A percentile compares a stretch with the other conserved stretches of the same genome.
Evolutionary conservation across 2,329 filamentous ascomycete genomes (phyloP).

Genomic region (Sporothrix brasiliensis): DNA sequence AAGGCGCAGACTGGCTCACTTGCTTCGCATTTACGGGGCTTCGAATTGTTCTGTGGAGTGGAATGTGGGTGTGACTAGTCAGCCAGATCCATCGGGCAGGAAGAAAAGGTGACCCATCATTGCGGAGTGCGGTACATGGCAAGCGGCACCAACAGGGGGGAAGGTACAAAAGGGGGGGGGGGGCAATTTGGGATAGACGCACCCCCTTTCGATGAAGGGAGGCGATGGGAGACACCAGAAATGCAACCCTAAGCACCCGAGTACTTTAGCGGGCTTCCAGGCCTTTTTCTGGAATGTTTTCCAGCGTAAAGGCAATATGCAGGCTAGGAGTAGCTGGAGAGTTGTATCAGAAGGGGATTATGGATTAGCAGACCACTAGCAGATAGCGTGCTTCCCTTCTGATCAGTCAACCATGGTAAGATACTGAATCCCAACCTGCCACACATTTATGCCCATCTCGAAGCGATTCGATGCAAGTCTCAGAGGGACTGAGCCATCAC

Average conservation of each 20-base stretch:
- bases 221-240: conserved; percentile 1
- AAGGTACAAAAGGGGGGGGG: neutral
- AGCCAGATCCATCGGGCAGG: conserved; percentile 28
- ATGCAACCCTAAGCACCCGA: neutral
- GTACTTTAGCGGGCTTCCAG: neutral
- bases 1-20: conserved; percentile 4
- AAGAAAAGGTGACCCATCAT: conserved; percentile 28
- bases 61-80: neutral
- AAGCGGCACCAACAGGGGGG: conserved; percentile 5
- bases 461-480: neutral
- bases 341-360: neutral
- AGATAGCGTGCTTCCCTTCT: no score
- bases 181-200: conserved; percentile 13
- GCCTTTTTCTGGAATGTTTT: neutral
- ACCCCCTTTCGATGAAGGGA: neutral
- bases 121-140: conserved; percentile 27
- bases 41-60: conserved; percentile 25
- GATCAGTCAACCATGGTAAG: conserved; percentile 20
- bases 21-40: conserved; percentile 1
- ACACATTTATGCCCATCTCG: conserved; percentile 26
- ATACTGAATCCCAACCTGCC: conserved; percentile 21
- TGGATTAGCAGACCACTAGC: neutral
- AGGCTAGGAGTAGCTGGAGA: no score
- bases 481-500: neutral
- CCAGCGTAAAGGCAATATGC: neutral